Conservation (phyloP, 2,329 filamentous ascomycete species). For the Trichoderma asperellum region DNA sequence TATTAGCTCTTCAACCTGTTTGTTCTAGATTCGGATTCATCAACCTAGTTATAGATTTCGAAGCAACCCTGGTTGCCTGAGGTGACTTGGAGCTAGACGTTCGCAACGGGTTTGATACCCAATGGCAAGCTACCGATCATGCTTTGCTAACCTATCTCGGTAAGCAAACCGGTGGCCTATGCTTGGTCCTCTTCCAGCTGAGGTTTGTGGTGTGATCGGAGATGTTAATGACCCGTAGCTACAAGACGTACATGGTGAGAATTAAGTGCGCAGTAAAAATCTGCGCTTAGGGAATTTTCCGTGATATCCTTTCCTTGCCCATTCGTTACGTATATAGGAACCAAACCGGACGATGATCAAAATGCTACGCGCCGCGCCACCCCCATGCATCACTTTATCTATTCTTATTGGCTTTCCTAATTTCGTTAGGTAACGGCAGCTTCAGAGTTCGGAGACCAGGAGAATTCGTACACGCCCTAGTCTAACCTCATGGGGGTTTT, state of each 20-base stretch:
- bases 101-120: neutral
- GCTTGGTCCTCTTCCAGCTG: neutral
- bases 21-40: neutral
- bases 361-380: no score
- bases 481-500: neutral
- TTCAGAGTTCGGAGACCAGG: neutral
- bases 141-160: neutral
- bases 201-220: neutral
- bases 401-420: neutral
- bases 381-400: neutral
- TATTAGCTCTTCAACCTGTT: neutral
- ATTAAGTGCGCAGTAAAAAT: neutral
- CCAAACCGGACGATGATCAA: neutral
- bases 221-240: neutral
- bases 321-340: neutral
- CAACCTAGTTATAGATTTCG: neutral
- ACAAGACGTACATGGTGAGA: neutral
- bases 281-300: neutral
- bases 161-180: neutral
- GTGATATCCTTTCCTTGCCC: neutral
- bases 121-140: neutral
- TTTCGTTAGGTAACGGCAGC: neutral
- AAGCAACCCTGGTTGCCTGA: neutral
- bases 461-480: neutral
- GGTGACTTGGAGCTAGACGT: neutral